Evolutionary conservation across 2,329 filamentous ascomycete species (phyloP), one percentile per base, ranked within the genome.

Genomic region (Ascochyta koolunga): DNA sequence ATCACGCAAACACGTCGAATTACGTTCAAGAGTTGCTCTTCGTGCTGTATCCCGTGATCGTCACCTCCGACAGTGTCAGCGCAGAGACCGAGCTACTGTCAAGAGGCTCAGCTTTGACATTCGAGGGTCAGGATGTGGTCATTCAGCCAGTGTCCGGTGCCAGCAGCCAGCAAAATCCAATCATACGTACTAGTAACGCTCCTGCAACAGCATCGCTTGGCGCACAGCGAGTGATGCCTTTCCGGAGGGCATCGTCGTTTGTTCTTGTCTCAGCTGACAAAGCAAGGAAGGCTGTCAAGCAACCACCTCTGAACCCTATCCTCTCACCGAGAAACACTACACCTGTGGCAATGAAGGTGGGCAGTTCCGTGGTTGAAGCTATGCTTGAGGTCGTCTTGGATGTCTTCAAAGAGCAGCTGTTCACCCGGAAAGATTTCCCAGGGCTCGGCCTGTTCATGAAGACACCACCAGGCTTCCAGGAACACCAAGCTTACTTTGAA

Each of bases 401-500:
- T 18, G 86, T 97, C 0, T 96, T 96, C 67, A 83, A 89, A 43
- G 93, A 97, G 65, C 91, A 98, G 64, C 78, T 98, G 0, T 84
- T 96, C 36, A 83, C 83, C 25, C 87, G 91, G 22, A 96, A 96
- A 70, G 95, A 99, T 47, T 99, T 98, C 68, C 82, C 88, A 2
- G 93, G 95, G 0, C 89, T 99, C 47, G 87, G 89, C 0, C 78
- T 99, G 9, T 96, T 91, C 67, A 79, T 90, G 47, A 96, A 95
- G 71, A 89, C 93, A 0, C 95, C 96, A 1, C 91, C 95, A 0
- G 93, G 93, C 0, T 96, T 96, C 67, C 86, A 93, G 62, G 95
- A 98, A 70, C 92, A 98, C 64, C 93, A 97, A 67, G 91, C 92
- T 0, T 96, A 93, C 71, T 97, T 99, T 62, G 91, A 96, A 69